phyloP scores from a whole-genome alignment of 2,329 filamentous ascomycete species.

The Hypoxylon sp. region DNA sequence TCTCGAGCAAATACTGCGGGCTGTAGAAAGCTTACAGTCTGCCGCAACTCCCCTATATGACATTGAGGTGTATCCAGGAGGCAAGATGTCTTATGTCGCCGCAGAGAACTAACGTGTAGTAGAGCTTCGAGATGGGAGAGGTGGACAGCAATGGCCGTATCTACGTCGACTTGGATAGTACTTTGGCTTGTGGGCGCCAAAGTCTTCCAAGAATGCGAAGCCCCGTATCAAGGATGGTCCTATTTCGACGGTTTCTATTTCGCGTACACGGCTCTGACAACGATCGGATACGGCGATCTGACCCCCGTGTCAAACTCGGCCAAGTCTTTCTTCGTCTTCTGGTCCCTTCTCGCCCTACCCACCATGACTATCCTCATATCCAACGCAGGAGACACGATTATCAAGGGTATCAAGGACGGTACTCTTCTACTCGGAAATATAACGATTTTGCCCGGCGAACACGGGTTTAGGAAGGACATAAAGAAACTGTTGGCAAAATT shows the following conservation, averaged over 20 bases:
- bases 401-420: slow-evolving; percentile 71
- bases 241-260: slow-evolving; percentile 92
- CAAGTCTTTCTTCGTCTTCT: slow-evolving; percentile 92
- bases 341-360: slow-evolving; percentile 87
- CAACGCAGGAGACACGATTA: slow-evolving; percentile 86
- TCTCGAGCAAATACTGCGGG: neutral
- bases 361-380: slow-evolving; percentile 90
- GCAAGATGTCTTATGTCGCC: neutral
- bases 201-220: slow-evolving; percentile 74
- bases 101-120: slow-evolving; percentile 44
- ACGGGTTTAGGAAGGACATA: slow-evolving; percentile 62
- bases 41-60: neutral
- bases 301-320: slow-evolving; percentile 83
- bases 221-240: slow-evolving; percentile 70
- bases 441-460: slow-evolving; percentile 73
- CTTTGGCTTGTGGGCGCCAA: slow-evolving; percentile 87
- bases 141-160: slow-evolving; percentile 81
- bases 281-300: slow-evolving; percentile 88
- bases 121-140: slow-evolving; percentile 75
- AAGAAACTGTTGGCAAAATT: slow-evolving; percentile 61
- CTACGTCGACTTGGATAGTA: slow-evolving; percentile 75
- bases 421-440: slow-evolving; percentile 71
- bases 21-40: neutral
- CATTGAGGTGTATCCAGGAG: neutral
- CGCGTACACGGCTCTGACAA: slow-evolving; percentile 84